Conservation (phyloP, 2,329 filamentous ascomycete genomes). For the Corniculantispora saksenae region DNA sequence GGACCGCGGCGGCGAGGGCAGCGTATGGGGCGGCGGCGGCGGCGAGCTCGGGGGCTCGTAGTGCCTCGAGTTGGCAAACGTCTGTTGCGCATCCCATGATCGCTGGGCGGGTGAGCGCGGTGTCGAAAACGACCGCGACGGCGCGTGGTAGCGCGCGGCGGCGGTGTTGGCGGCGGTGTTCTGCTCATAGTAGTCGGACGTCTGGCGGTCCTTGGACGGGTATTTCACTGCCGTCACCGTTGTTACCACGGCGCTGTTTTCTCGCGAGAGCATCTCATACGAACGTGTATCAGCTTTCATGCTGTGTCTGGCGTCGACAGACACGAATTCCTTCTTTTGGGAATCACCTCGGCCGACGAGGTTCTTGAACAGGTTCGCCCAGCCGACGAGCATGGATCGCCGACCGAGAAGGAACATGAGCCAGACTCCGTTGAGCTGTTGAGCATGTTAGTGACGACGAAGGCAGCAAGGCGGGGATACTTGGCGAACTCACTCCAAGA, state of each 20-base stretch:
- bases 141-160: slow-evolving; percentile 56
- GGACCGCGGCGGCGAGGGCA: not conserved
- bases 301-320: slow-evolving; percentile 71
- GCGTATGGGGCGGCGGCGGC: not conserved
- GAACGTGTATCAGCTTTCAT: slow-evolving; percentile 65
- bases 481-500: slow-evolving; percentile 63
- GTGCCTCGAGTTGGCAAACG: slow-evolving; percentile 35
- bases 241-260: slow-evolving; percentile 56
- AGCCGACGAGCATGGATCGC: slow-evolving; percentile 81
- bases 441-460: not conserved
- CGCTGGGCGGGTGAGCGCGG: slow-evolving; percentile 48
- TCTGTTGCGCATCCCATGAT: slow-evolving; percentile 46
- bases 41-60: not conserved
- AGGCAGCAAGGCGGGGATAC: not conserved
- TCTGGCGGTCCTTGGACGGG: slow-evolving; percentile 41
- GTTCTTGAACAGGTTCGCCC: slow-evolving; percentile 65
- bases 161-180: slow-evolving; percentile 25
- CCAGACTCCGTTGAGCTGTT: slow-evolving; percentile 80
- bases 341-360: slow-evolving; percentile 41
- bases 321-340: slow-evolving; percentile 79
- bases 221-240: slow-evolving; percentile 44
- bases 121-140: slow-evolving; percentile 57
- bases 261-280: slow-evolving; percentile 78
- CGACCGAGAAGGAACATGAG: slow-evolving; percentile 79
- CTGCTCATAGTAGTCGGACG: slow-evolving; percentile 58